Conservation (phyloP, 1,284 basidiomycete species). For the Calocybe gambosa region DNA sequence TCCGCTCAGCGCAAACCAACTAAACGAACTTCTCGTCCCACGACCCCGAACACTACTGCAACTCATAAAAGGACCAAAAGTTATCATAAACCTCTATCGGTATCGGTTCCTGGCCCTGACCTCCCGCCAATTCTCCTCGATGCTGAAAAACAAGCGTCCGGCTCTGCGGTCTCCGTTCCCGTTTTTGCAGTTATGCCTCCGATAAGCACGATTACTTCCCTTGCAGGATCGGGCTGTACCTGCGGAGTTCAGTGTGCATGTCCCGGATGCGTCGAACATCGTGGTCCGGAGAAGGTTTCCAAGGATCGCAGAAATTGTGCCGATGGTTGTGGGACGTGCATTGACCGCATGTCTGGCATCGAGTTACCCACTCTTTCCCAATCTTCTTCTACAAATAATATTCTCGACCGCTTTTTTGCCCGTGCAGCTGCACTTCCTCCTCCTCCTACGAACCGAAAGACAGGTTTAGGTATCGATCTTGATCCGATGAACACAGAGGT, state of each 20-base stretch:
- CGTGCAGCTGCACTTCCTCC: conserved; percentile 54
- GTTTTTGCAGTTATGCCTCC: conserved; percentile 54
- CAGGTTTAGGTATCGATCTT: conserved; percentile 27
- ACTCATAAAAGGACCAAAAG: conserved; percentile 30
- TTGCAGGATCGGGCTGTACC: conserved; percentile 61
- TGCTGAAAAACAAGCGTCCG: conserved; percentile 17
- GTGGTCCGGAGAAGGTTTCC: conserved; percentile 41
- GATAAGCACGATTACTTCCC: conserved; percentile 45
- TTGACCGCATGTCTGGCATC: conserved; percentile 44
- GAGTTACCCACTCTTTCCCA: conserved; percentile 31
- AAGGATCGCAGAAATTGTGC: conserved; percentile 44
- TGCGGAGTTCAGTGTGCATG: conserved; percentile 68
- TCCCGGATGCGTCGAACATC: conserved; percentile 67
- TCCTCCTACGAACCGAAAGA: conserved; percentile 41
- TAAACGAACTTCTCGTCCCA: conserved; percentile 22
- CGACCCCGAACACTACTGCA: conserved; percentile 16
- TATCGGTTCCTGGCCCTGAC: conserved; percentile 28
- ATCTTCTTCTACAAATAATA: conserved; percentile 22
- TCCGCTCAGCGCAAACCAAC: conserved; percentile 13
- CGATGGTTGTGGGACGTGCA: conserved; percentile 61
- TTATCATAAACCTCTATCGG: conserved; percentile 10
- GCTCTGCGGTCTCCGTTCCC: conserved; percentile 27
- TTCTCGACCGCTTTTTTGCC: conserved; percentile 58
- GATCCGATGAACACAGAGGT: conserved; percentile 47
- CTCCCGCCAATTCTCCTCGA: conserved; percentile 38